Evolutionary conservation across 2,329 filamentous ascomycete species (phyloP).

Genomic region (Pseudocercospora eumusae): DNA sequence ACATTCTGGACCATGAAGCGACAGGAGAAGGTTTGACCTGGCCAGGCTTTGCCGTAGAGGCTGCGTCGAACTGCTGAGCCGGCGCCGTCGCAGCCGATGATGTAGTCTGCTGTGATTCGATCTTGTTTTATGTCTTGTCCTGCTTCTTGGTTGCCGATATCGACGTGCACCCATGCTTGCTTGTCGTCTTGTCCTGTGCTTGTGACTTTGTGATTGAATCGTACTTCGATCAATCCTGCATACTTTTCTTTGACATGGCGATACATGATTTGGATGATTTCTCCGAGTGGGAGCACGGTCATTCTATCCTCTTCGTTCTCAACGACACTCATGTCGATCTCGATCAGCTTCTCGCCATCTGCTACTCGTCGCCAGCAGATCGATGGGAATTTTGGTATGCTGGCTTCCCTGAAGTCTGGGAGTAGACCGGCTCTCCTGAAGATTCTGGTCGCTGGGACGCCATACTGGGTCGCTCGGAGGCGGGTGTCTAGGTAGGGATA

Average conservation of each 20-base stretch:
- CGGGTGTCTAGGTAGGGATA: slow-evolving; percentile 35
- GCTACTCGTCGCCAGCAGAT: slow-evolving; percentile 35
- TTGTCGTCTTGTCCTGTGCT: slow-evolving; percentile 33
- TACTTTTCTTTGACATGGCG: slow-evolving; percentile 29
- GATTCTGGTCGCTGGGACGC: slow-evolving; percentile 45
- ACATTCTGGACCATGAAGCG: slow-evolving; percentile 31
- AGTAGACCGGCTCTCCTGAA: slow-evolving; percentile 43
- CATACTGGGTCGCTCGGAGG: slow-evolving; percentile 48
- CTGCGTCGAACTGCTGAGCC: slow-evolving; percentile 29
- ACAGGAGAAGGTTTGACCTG: slow-evolving; percentile 30
- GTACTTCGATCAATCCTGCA: slow-evolving; percentile 30
- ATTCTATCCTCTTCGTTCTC: slow-evolving; percentile 33
- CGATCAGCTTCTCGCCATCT: slow-evolving; percentile 32
- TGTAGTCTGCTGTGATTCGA: slow-evolving; percentile 31
- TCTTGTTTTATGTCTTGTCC: slow-evolving; percentile 28
- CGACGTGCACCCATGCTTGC: slow-evolving; percentile 34
- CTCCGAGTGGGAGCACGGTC: slow-evolving; percentile 33
- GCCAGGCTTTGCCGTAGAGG: slow-evolving; percentile 33
- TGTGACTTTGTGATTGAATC: slow-evolving; percentile 33
- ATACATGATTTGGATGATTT: slow-evolving; percentile 35
- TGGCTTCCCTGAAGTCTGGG: slow-evolving; percentile 38
- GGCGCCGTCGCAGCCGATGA: slow-evolving; percentile 38
- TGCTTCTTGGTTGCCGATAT: slow-evolving; percentile 31
- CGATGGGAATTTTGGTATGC: slow-evolving; percentile 29
- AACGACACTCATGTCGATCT: slow-evolving; percentile 33